A percentile compares a stretch with the other conserved stretches of the same genome.
Conservation (phyloP, 768 basidiomycete species). For the Boletus huronensis region DNA sequence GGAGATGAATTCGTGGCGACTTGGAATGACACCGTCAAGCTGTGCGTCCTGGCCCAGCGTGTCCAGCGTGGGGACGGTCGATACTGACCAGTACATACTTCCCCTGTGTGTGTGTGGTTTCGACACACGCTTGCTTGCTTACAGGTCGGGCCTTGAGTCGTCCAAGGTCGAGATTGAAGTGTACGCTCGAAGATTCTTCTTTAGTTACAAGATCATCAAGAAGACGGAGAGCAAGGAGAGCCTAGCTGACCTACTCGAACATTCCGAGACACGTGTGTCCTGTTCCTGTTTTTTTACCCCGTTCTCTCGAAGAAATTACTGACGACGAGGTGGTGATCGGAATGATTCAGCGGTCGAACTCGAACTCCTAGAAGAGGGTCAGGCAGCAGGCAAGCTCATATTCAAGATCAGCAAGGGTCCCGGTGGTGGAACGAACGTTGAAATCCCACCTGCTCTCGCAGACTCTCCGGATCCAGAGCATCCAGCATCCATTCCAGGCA, state of each 20-base stretch:
- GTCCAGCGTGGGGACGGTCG: neutral
- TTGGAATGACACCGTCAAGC: conserved; percentile 25
- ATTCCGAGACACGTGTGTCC: conserved; percentile 27
- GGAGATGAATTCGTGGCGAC: conserved; percentile 29
- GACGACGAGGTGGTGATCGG: neutral
- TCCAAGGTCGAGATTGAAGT: conserved; percentile 35
- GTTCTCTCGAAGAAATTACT: neutral
- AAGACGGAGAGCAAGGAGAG: conserved; percentile 34
- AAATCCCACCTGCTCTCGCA: neutral
- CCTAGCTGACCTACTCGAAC: conserved; percentile 31
- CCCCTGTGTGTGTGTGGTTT: neutral
- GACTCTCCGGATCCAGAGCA: neutral
- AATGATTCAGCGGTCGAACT: conserved; percentile 24
- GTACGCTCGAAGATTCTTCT: conserved; percentile 31
- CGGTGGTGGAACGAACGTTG: neutral
- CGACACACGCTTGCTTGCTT: neutral
- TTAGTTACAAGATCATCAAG: conserved; percentile 33
- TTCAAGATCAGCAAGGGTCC: conserved; percentile 26
- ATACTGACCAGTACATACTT: neutral
- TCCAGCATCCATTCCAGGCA: conserved; percentile 2
- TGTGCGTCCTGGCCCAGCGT: conserved; percentile 15
- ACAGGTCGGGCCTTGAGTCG: conserved; percentile 30
- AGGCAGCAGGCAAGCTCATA: conserved; percentile 27
- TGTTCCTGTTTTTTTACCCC: neutral
- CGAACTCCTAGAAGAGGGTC: conserved; percentile 31